Conservation (phyloP, 495 filamentous ascomycete genomes). For the Neurospora sp. region DNA sequence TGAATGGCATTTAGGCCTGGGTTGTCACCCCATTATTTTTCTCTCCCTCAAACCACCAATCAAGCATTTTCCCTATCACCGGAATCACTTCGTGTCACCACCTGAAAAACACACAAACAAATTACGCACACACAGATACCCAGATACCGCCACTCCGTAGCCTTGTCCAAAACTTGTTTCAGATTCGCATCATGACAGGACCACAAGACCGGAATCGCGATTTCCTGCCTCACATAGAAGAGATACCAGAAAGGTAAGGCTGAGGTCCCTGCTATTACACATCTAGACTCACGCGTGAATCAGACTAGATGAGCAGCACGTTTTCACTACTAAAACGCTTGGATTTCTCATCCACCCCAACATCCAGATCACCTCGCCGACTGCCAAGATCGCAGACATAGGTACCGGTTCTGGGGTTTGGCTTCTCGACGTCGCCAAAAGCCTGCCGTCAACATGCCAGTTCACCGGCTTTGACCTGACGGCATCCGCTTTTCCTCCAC, state of each 20-base stretch:
- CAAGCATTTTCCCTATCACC: too few species aligned
- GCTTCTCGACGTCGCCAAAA: conserved; percentile 21
- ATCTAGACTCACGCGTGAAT: neutral
- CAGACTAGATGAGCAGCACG: conserved; percentile 12
- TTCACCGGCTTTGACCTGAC: conserved; percentile 32
- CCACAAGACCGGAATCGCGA: neutral
- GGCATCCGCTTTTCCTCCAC: conserved; percentile 20
- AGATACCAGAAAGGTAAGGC: neutral
- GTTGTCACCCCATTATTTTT: too few species aligned
- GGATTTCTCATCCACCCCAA: conserved; percentile 12
- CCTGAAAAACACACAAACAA: too few species aligned
- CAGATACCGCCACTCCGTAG: neutral
- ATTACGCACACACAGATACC: neutral
- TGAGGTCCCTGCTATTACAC: neutral
- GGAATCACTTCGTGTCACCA: too few species aligned
- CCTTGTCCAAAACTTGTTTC: neutral
- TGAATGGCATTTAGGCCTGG: too few species aligned
- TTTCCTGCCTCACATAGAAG: neutral
- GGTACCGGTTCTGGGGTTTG: conserved; percentile 17
- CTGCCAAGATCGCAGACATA: conserved; percentile 15
- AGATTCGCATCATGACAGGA: neutral
- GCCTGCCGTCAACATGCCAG: conserved; percentile 16
- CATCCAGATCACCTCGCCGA: conserved; percentile 1
- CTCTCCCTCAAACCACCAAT: too few species aligned
- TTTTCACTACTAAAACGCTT: conserved; percentile 8